Percentiles rank a stretch among this genome's conserved stretches.
Evolutionary conservation across 768 basidiomycete species (phyloP).

Genomic region (Tulasnella sp.): DNA sequence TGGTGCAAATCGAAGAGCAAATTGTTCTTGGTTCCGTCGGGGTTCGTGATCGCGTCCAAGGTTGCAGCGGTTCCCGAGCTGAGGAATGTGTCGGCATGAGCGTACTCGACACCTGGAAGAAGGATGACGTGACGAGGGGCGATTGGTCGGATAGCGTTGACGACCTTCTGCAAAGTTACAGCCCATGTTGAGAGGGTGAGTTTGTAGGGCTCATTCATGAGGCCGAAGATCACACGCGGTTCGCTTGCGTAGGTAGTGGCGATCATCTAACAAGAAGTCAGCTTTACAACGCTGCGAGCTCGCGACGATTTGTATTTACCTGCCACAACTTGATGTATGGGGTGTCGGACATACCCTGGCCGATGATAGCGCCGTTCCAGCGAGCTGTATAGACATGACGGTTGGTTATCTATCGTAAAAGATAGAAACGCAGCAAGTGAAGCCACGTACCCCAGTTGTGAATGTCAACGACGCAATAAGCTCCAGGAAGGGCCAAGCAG

Average conservation of each 20-base stretch:
- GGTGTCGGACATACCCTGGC: not conserved
- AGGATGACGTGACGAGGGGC: conserved; percentile 32
- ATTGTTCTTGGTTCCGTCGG: conserved; percentile 28
- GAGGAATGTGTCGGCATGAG: not conserved
- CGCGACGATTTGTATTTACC: not conserved
- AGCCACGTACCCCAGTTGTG: not conserved
- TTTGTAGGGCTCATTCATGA: conserved; percentile 42
- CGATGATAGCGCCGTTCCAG: conserved; percentile 2
- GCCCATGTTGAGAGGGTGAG: conserved; percentile 29
- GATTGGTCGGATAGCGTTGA: conserved; percentile 34
- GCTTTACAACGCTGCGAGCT: conserved; percentile 14
- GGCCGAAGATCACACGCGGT: conserved; percentile 18
- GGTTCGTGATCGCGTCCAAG: conserved; percentile 34
- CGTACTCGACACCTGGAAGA: conserved; percentile 27
- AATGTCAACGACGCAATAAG: conserved; percentile 1
- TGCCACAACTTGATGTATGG: conserved; percentile 1
- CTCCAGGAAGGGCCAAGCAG: not conserved
- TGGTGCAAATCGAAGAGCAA: conserved; percentile 31
- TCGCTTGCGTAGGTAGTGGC: not conserved
- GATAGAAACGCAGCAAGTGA: not conserved
- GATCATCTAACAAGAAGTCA: not conserved
- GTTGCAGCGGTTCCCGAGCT: conserved; percentile 28
- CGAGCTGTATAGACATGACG: not conserved
- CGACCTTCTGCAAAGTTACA: conserved; percentile 28
- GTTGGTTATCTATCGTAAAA: not conserved